These are phyloP conservation scores for Periconia digitata DNA, from an alignment of 2,329 filamentous ascomycete genomes.

Conservation along the genomic window DNA sequence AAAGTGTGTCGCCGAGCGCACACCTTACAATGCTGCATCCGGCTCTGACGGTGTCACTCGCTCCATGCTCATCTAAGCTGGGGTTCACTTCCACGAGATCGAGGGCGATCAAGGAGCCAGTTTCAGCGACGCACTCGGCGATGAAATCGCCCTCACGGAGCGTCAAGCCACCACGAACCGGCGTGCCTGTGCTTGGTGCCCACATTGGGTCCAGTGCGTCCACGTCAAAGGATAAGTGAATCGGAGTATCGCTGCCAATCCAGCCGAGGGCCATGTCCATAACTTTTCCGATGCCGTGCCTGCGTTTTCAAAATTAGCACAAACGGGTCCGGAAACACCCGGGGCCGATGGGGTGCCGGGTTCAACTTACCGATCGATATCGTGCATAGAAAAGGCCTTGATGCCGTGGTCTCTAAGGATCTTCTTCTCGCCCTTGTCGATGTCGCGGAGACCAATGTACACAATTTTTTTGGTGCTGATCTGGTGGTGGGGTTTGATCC, in stretches of 20 bases:
- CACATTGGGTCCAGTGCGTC: constrained; percentile 95
- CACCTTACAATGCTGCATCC: constrained; percentile 91
- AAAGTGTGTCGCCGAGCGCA: constrained; percentile 84
- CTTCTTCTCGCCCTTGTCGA: constrained; percentile 91
- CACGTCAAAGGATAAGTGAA: constrained; percentile 96
- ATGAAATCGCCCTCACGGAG: constrained; percentile 96
- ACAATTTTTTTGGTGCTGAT: constrained; percentile 82
- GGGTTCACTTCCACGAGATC: constrained; percentile 60
- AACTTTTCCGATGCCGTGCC: constrained; percentile 89
- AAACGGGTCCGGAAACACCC: neutral
- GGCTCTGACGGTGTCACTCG: constrained; percentile 82
- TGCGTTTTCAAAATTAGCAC: constrained; percentile 38
- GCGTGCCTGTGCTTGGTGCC: constrained; percentile 94
- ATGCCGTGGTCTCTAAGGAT: constrained; percentile 86
- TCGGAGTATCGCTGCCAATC: constrained; percentile 91
- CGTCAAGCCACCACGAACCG: constrained; percentile 89
- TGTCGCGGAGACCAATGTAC: constrained; percentile 93
- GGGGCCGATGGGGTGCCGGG: neutral
- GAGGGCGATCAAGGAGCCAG: constrained; percentile 59
- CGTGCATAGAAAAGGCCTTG: constrained; percentile 98
- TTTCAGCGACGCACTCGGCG: constrained; percentile 66
- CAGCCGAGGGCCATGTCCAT: constrained; percentile 98
- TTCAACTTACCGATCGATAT: constrained; percentile 75
- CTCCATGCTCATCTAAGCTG: constrained; percentile 58
- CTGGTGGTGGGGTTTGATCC: constrained; percentile 74